These are phyloP conservation scores for Magnaporthiopsis incrustans DNA, from an alignment of 2,329 filamentous ascomycete genomes.

Conservation along the genomic window DNA sequence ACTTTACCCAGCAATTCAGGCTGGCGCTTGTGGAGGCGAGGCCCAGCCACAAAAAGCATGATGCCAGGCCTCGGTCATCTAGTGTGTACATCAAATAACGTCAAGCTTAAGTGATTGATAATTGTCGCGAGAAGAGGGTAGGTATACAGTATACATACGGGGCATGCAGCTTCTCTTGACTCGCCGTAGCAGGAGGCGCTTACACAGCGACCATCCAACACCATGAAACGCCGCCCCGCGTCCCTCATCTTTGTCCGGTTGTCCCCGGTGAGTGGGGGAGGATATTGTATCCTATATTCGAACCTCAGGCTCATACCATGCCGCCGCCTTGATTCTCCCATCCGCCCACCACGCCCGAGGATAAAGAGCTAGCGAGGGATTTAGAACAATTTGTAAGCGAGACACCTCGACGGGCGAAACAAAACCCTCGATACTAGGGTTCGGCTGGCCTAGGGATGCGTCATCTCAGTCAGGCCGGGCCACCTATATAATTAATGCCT, in stretches of 20 bases:
- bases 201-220: not conserved
- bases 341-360: not conserved
- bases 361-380: not conserved
- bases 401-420: not conserved
- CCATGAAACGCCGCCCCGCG: not conserved
- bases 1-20: not conserved
- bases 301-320: conserved; percentile 1
- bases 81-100: too few relatives aligned
- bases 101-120: too few relatives aligned
- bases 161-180: not conserved
- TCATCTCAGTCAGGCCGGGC: not conserved
- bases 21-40: not conserved
- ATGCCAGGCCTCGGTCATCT: too few relatives aligned
- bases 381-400: not conserved
- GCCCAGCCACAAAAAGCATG: not conserved
- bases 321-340: not conserved
- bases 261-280: not conserved
- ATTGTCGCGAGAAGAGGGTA: too few relatives aligned
- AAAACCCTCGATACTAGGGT: not conserved
- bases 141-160: too few relatives aligned
- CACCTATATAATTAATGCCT: not conserved
- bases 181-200: not conserved
- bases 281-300: not conserved
- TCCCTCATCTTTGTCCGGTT: not conserved
- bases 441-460: not conserved